These are phyloP conservation scores for Tuber borchii DNA, from an alignment of 495 filamentous ascomycete species.

Conservation along the genomic window DNA sequence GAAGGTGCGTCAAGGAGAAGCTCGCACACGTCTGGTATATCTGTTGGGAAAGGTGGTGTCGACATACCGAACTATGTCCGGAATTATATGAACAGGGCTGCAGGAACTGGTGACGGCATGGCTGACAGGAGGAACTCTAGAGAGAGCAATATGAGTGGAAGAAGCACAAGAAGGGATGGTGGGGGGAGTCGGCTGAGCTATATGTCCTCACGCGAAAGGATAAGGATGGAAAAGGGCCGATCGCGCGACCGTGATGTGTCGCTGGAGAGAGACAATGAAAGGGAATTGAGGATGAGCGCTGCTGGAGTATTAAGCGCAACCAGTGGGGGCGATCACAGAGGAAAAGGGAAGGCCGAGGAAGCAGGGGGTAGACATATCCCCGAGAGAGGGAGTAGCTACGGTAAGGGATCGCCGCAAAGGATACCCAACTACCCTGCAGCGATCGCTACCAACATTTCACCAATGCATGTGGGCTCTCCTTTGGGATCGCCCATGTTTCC, in stretches of 20 bases:
- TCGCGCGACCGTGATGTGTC: slow-evolving; percentile 2
- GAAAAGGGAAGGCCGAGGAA: slow-evolving; percentile 27
- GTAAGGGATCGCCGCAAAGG: slow-evolving; percentile 33
- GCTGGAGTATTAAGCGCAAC: slow-evolving; percentile 29
- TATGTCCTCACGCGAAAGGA: slow-evolving; percentile 37
- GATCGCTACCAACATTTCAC: slow-evolving; percentile 16
- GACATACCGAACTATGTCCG: slow-evolving; percentile 44
- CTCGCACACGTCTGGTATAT: slow-evolving; percentile 48
- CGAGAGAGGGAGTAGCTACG: slow-evolving; percentile 35
- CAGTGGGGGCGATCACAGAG: slow-evolving; percentile 17
- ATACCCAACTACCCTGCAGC: slow-evolving; percentile 23
- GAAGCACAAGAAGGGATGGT: slow-evolving; percentile 25
- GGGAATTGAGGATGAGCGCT: slow-evolving; percentile 34
- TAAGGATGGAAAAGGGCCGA: slow-evolving; percentile 32
- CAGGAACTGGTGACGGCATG: slow-evolving; percentile 50
- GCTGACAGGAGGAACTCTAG: slow-evolving; percentile 38
- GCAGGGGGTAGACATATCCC: slow-evolving; percentile 34
- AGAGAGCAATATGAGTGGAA: slow-evolving; percentile 26
- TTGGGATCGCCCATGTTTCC: slow-evolving; percentile 34
- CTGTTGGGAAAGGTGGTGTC: slow-evolving; percentile 47
- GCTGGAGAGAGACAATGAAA: slow-evolving; percentile 22
- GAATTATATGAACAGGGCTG: slow-evolving; percentile 41
- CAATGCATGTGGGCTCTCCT: slow-evolving; percentile 20
- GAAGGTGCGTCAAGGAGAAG: slow-evolving; percentile 43
- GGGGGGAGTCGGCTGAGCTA: slow-evolving; percentile 28